Conservation (phyloP, 805 yeast species). For the Zygosaccharomyces lentus region DNA sequence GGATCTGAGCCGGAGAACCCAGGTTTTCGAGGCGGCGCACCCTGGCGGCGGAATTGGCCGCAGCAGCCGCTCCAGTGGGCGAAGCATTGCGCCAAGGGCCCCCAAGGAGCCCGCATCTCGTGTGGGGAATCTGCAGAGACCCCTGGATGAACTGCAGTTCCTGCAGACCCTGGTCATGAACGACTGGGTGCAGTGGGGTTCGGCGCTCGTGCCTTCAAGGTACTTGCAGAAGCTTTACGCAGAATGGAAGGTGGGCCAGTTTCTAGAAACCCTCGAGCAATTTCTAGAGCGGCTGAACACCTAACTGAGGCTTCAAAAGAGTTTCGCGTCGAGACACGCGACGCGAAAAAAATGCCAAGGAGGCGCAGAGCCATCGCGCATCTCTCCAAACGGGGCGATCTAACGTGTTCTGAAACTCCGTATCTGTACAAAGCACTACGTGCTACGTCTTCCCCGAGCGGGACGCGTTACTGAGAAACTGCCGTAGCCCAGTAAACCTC, state of each 20-base stretch:
- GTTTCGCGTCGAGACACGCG: background rate
- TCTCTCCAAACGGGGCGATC: background rate
- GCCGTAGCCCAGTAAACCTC: background rate
- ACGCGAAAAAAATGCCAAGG: background rate
- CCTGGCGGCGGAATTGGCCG: constrained; percentile 90
- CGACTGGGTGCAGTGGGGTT: constrained; percentile 13
- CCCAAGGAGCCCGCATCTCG: background rate
- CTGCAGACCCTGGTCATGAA: constrained; percentile 13
- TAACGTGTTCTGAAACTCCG: background rate
- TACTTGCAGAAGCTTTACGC: constrained; percentile 4
- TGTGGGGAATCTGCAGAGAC: constrained; percentile 2
- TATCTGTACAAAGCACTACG: background rate
- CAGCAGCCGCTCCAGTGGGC: constrained; percentile 5
- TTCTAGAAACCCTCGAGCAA: background rate
- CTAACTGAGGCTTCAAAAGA: background rate
- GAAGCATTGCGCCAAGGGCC: background rate
- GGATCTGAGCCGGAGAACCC: constrained; percentile 51
- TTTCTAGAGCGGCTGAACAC: background rate
- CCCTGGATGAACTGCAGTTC: constrained; percentile 12
- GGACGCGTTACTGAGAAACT: background rate
- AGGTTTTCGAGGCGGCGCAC: constrained; percentile 64
- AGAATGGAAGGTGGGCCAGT: constrained; percentile 3
- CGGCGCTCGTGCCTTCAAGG: constrained; percentile 3
- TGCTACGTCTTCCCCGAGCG: background rate
- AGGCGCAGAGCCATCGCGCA: background rate